Evolutionary conservation across 345 rosid species (phyloP).

Genomic region (Nasturtium officinale): DNA sequence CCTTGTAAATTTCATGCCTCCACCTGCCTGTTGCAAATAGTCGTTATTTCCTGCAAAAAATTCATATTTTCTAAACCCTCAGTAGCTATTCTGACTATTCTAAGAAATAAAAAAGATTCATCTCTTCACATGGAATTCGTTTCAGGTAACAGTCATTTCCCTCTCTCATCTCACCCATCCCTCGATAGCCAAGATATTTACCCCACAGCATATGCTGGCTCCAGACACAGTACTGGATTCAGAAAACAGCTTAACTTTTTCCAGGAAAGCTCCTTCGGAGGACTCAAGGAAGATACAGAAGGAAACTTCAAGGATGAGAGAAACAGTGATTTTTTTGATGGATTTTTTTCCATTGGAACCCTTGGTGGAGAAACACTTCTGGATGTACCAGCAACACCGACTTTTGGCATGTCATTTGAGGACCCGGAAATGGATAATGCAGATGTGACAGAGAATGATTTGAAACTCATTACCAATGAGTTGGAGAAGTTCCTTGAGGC

Average conservation of each 20-base stretch:
- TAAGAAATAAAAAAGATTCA: background rate
- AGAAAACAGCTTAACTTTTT: constrained; percentile 45
- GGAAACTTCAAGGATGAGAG: constrained; percentile 45
- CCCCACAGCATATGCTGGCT: constrained; percentile 48
- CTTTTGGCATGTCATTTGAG: constrained; percentile 58
- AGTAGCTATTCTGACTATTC: constrained; percentile 13
- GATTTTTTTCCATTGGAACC: constrained; percentile 90
- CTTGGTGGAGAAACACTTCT: constrained; percentile 62
- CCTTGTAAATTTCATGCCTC: constrained; percentile 7
- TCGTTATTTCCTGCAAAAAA: constrained; percentile 3
- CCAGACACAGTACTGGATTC: constrained; percentile 46
- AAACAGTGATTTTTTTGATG: constrained; percentile 65
- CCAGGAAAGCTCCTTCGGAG: constrained; percentile 47
- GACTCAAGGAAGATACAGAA: constrained; percentile 38
- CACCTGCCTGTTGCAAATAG: background rate
- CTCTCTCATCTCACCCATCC: constrained; percentile 56
- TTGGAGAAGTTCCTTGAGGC: constrained; percentile 80
- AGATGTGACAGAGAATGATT: constrained; percentile 65
- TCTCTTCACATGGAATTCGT: constrained; percentile 33
- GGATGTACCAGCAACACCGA: constrained; percentile 71
- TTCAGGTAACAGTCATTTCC: constrained; percentile 64
- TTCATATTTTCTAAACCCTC: constrained; percentile 4
- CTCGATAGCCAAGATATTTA: constrained; percentile 50
- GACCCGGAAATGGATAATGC: constrained; percentile 47
- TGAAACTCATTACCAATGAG: constrained; percentile 63